Conservation (phyloP, 371 early-diverging fungal species). For the Syncephalastrum sp. region DNA sequence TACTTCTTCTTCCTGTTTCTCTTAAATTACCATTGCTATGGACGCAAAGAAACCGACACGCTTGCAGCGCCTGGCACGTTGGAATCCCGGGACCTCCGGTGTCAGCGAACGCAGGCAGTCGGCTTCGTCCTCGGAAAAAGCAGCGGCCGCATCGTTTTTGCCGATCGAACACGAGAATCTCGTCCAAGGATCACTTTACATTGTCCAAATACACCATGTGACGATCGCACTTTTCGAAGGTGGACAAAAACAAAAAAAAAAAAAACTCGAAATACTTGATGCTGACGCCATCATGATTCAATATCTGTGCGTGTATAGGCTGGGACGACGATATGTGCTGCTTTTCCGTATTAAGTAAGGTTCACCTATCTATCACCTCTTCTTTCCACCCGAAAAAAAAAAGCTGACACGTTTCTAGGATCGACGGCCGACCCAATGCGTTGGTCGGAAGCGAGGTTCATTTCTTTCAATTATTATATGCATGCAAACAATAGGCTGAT, state of each 20-base stretch:
- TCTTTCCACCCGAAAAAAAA: neutral
- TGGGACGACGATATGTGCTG: conserved; percentile 55
- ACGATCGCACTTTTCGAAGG: conserved; percentile 47
- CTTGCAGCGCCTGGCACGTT: conserved; percentile 16
- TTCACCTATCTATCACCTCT: neutral
- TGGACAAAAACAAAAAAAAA: conserved; percentile 4
- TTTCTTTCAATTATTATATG: neutral
- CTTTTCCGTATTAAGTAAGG: conserved; percentile 42
- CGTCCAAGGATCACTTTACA: conserved; percentile 40
- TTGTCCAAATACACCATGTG: conserved; percentile 40
- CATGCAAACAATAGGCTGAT: too few species aligned
- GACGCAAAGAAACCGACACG: neutral
- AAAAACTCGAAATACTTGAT: neutral
- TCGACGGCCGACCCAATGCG: conserved; percentile 39
- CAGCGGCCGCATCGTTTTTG: conserved; percentile 12
- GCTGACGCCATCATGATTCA: neutral
- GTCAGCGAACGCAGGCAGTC: neutral
- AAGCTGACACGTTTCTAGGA: conserved; percentile 15
- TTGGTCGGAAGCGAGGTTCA: conserved; percentile 47
- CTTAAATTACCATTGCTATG: neutral
- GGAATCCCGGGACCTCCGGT: conserved; percentile 16
- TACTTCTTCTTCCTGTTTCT: conserved; percentile 1
- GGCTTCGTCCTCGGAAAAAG: too few species aligned
- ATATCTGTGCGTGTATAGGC: conserved; percentile 16
- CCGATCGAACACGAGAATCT: conserved; percentile 38